Evolutionary conservation across 2,329 filamentous ascomycete species (phyloP).

Genomic region (Sarocladium kiliense): DNA sequence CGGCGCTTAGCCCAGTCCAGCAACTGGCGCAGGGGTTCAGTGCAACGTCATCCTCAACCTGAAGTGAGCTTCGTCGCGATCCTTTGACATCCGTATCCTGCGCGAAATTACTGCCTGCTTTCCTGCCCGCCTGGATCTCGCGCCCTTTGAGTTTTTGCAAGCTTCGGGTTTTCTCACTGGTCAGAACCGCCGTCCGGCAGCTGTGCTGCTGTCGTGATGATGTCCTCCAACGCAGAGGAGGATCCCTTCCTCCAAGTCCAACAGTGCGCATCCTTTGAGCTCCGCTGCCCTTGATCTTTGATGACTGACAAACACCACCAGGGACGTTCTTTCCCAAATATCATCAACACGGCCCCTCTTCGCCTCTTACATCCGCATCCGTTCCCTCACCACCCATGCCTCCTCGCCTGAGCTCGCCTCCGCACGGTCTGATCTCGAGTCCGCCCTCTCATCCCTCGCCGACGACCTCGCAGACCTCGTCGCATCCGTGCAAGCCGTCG

Average conservation of each 20-base stretch:
- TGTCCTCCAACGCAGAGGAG: conserved; percentile 63
- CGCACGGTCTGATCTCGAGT: conserved; percentile 64
- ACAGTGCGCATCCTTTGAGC: conserved; percentile 42
- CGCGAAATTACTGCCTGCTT: not conserved
- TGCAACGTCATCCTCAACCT: conserved; percentile 26
- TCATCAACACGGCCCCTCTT: conserved; percentile 79
- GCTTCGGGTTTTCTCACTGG: not conserved
- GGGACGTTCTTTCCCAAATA: conserved; percentile 84
- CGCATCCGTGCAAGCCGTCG: conserved; percentile 80
- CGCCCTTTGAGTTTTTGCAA: too few relatives aligned
- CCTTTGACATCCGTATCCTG: conserved; percentile 5
- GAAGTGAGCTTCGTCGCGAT: conserved; percentile 17
- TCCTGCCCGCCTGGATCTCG: too few relatives aligned
- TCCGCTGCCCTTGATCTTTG: not conserved
- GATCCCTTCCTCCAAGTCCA: conserved; percentile 70
- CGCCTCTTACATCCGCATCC: conserved; percentile 92
- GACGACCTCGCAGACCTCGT: conserved; percentile 86
- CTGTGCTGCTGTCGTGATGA: conserved; percentile 40
- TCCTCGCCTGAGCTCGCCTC: conserved; percentile 81
- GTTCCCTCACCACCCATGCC: conserved; percentile 66
- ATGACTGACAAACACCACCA: conserved; percentile 29
- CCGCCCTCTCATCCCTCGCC: conserved; percentile 61
- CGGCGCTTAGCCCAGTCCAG: not conserved
- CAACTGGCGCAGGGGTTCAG: conserved; percentile 8
- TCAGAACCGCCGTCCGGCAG: not conserved